Conservation (phyloP, 139 green algal genomes). For the Trebouxia sp. region DNA sequence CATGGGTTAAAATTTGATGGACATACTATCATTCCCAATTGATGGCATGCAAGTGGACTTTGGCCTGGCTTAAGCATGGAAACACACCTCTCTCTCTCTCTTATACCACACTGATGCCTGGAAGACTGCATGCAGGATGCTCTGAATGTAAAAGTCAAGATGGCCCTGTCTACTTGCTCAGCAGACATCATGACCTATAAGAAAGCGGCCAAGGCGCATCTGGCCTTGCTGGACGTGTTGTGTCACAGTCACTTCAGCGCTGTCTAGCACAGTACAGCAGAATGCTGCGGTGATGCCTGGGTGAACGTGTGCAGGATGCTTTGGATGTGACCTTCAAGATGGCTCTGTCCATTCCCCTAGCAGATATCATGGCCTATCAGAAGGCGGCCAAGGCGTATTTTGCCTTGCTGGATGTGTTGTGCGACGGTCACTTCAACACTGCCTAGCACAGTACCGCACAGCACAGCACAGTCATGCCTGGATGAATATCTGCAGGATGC, state of each 20-base stretch:
- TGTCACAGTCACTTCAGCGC: no score
- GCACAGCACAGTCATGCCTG: no score
- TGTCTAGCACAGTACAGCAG: no score
- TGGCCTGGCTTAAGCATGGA: no score
- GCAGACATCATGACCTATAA: constrained; percentile 76
- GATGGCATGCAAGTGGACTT: no score
- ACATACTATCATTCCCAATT: no score
- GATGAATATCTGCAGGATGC: constrained; percentile 72
- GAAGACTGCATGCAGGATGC: no score
- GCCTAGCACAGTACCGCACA: no score
- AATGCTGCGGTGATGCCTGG: background rate
- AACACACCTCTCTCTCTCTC: no score
- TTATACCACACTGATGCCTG: no score
- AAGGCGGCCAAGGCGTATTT: constrained; percentile 87
- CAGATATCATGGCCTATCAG: constrained; percentile 78
- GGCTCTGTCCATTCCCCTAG: constrained; percentile 70
- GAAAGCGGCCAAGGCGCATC: constrained; percentile 82
- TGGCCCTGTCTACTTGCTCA: constrained; percentile 74
- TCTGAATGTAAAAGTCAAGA: constrained; percentile 82
- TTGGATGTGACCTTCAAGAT: constrained; percentile 88
- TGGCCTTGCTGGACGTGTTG: constrained; percentile 86
- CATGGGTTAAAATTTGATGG: no score
- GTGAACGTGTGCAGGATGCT: constrained; percentile 70
- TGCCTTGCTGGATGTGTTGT: constrained; percentile 88
- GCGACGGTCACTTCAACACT: constrained; percentile 60